Conservation (phyloP, 2,329 filamentous ascomycete genomes). For the Atkinsonella hypoxylon region DNA sequence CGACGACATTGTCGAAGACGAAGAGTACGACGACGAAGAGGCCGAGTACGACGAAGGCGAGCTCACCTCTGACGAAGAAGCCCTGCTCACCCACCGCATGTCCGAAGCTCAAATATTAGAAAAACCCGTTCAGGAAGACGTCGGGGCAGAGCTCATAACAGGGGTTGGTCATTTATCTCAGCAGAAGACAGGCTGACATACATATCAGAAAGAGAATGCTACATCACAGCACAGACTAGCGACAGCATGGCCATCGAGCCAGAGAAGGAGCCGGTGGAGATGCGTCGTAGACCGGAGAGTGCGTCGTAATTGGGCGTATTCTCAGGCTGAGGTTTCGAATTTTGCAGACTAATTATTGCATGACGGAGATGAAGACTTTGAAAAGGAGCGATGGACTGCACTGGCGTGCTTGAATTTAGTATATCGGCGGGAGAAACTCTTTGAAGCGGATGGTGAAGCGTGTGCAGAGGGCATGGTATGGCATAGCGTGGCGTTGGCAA, state of each 20-base stretch:
- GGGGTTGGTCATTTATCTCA: slow-evolving; percentile 40
- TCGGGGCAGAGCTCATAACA: slow-evolving; percentile 45
- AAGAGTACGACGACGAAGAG: slow-evolving; percentile 26
- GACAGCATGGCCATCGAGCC: slow-evolving; percentile 4
- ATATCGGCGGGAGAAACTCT: too few relatives aligned
- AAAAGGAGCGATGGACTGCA: too few relatives aligned
- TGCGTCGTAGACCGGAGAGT: slow-evolving; percentile 9
- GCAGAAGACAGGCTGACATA: slow-evolving; percentile 20
- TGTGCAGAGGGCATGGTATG: neutral
- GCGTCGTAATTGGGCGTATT: neutral
- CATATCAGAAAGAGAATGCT: slow-evolving; percentile 22
- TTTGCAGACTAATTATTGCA: neutral
- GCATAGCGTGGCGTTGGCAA: slow-evolving; percentile 25
- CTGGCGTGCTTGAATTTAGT: too few relatives aligned
- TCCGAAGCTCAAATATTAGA: slow-evolving; percentile 5
- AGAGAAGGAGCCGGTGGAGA: slow-evolving; percentile 16
- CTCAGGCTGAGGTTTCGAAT: neutral
- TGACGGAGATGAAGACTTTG: neutral
- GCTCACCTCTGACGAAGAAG: slow-evolving; percentile 11
- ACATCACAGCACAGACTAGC: slow-evolving; percentile 13
- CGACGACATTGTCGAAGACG: slow-evolving; percentile 25
- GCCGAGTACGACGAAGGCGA: slow-evolving; percentile 30
- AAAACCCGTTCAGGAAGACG: slow-evolving; percentile 27
- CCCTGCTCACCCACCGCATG: slow-evolving; percentile 7
- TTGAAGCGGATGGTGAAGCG: neutral